phyloP scores from a whole-genome alignment of 306 rosid species.

The Carpinus viminea region DNA sequence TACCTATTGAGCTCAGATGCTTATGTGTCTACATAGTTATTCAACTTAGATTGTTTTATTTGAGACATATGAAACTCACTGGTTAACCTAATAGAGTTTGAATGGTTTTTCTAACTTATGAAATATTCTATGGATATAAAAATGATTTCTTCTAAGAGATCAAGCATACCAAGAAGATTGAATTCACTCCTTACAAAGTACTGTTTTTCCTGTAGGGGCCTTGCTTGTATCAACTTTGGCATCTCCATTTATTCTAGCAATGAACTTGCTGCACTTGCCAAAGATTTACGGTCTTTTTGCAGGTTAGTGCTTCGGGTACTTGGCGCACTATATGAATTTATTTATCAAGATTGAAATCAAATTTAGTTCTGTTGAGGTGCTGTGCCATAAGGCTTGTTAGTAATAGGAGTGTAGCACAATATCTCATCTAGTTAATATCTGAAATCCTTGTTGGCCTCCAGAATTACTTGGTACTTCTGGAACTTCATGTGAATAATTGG shows the following conservation, averaged over 20 bases:
- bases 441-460: background rate
- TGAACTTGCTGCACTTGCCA: constrained; percentile 64
- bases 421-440: background rate
- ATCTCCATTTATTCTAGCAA: constrained; percentile 54
- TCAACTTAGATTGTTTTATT: background rate
- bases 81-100: background rate
- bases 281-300: constrained; percentile 70
- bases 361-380: background rate
- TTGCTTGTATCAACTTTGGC: constrained; percentile 67
- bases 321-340: constrained; percentile 2
- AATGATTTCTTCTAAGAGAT: background rate
- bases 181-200: constrained; percentile 1
- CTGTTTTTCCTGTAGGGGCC: constrained; percentile 53
- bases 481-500: constrained; percentile 8
- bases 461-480: background rate
- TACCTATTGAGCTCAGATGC: background rate
- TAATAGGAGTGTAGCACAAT: background rate
- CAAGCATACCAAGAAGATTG: background rate
- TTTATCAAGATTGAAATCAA: background rate
- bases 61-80: background rate
- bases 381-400: background rate
- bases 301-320: constrained; percentile 44
- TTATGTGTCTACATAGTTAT: background rate
- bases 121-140: background rate
- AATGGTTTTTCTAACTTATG: background rate